These are phyloP conservation scores for Eucalyptus regnans DNA, from an alignment of 345 rosid genomes.

Conservation along the genomic window DNA sequence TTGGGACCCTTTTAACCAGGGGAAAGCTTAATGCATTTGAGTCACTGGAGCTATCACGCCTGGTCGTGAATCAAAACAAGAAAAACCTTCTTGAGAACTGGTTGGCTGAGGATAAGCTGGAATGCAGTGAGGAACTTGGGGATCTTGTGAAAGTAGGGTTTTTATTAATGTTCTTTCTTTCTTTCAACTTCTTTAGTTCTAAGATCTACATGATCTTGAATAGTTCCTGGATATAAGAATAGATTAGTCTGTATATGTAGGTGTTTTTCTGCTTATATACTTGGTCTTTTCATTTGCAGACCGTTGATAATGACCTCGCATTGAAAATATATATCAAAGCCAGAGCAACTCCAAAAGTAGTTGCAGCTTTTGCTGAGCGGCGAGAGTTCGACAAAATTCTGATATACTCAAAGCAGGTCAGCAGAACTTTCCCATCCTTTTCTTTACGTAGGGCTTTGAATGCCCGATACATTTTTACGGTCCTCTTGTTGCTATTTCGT, in stretches of 20 bases:
- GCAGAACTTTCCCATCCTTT: background rate
- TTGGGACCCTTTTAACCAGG: conserved; percentile 87
- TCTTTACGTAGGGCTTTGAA: background rate
- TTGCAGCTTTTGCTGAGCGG: conserved; percentile 95
- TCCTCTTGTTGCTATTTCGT: background rate
- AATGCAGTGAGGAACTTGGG: conserved; percentile 98
- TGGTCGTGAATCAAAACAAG: conserved; percentile 96
- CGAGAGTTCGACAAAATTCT: conserved; percentile 93
- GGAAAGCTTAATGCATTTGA: conserved; percentile 98
- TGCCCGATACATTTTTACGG: background rate
- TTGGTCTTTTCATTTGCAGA: conserved; percentile 16
- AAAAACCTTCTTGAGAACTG: conserved; percentile 95
- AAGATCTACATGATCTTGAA: background rate
- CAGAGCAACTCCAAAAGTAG: conserved; percentile 89
- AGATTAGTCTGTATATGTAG: background rate
- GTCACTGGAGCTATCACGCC: conserved; percentile 95
- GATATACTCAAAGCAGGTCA: conserved; percentile 89
- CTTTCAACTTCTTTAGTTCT: background rate
- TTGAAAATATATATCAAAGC: conserved; percentile 91
- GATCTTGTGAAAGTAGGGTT: conserved; percentile 90
- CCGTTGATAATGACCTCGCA: conserved; percentile 97
- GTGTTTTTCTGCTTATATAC: background rate
- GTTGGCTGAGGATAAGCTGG: conserved; percentile 98
- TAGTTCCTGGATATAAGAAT: background rate
- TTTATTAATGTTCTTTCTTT: background rate